A percentile compares a stretch with the other conserved stretches of the same genome.
These are phyloP conservation scores for Santalum album DNA, from an alignment of 164 flowering plant genomes.

Conservation along the genomic window DNA sequence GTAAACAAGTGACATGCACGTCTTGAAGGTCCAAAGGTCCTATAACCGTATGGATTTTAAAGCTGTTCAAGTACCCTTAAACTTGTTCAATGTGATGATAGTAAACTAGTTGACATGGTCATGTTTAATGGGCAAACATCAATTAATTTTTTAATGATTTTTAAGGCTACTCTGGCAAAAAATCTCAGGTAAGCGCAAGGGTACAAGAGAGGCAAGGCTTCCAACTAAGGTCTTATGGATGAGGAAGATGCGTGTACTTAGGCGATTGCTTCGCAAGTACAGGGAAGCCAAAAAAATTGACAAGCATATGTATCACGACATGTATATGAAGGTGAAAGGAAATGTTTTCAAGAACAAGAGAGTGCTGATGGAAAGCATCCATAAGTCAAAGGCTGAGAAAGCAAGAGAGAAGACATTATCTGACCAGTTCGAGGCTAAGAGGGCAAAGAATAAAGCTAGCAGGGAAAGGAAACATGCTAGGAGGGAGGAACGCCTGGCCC, in stretches of 20 bases:
- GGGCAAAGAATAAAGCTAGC: constrained; percentile 85
- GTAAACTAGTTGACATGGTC: too few relatives aligned
- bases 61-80: too few relatives aligned
- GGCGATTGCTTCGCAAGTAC: constrained; percentile 80
- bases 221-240: constrained; percentile 79
- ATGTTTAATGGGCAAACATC: too few relatives aligned
- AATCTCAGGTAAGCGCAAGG: constrained; percentile 66
- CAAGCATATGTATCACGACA: constrained; percentile 82
- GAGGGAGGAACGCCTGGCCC: constrained; percentile 72
- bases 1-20: too few relatives aligned
- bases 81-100: too few relatives aligned
- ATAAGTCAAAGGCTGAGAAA: constrained; percentile 84
- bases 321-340: constrained; percentile 90
- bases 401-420: constrained; percentile 78
- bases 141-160: neutral
- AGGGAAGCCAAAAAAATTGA: constrained; percentile 75
- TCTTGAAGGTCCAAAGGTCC: too few relatives aligned
- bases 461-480: constrained; percentile 69
- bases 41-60: too few relatives aligned
- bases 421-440: constrained; percentile 81
- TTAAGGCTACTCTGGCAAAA: too few relatives aligned
- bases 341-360: constrained; percentile 80
- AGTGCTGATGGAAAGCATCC: constrained; percentile 83
- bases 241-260: constrained; percentile 81
- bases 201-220: constrained; percentile 79